Evolutionary conservation across 495 filamentous ascomycete genomes (phyloP), one percentile per base, ranked within the genome.

Genomic region (Neurospora intermedia): DNA sequence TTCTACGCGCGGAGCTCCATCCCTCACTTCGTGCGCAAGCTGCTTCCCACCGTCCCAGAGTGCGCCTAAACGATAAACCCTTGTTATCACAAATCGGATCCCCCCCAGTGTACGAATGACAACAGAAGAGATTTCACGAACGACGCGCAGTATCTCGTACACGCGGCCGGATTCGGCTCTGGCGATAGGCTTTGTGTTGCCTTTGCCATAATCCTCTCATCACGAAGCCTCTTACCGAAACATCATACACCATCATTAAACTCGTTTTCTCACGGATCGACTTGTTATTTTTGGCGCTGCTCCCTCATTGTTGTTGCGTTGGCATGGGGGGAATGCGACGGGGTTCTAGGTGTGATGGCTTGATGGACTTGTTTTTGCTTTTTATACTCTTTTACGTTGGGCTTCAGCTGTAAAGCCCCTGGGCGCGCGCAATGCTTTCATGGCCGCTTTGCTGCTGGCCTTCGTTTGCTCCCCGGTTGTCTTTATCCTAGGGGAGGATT

Each of bases 1-100:
- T 74, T 75, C 73, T 78, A 81, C 75, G 80, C 80, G 75, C 81
- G 81, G 27, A 81, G 78, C 76, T n/a, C 78, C 73, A 78, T 84
- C 40, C 79, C 83, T 75, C 82, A 79, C 78, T 85, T 85, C 72
- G 81, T 85, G 80, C 82, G 84, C 46, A 81, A 80, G 73, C 76
- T 82, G 27, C 80, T 82, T 72, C 79, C 79, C 66, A 81, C 80
- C 13, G 80, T 82, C 69, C 79, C 74, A 69, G 80, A 80, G 78
- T 82, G 80, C 75, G 77, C 77, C 70, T 83, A 80, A 74, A 35
- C 72, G 73, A 74, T 73, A 75, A 46, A 74, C 54, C 69, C 72
- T 69, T 76, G 71, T 73, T 69, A 69, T 71, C 18, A 72, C 73
- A 72, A 70, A 45, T 73, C 70, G 76, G 70, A 76, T 77, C 69